Evolutionary conservation across 331 rosid species (phyloP).

Genomic region (Acacia pycnantha): DNA sequence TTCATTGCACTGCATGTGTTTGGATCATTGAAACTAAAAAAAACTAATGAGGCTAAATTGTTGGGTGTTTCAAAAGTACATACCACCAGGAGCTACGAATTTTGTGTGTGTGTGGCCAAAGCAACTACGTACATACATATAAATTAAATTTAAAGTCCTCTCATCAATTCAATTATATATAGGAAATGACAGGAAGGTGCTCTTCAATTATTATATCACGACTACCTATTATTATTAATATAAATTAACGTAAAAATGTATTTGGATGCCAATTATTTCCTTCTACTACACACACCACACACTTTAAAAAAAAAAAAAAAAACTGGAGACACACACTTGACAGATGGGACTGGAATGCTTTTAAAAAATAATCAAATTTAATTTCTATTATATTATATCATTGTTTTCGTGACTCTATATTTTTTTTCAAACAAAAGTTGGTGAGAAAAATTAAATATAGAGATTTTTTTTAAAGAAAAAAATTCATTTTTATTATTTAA

Average conservation of each 20-base stretch:
- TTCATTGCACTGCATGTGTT: not conserved
- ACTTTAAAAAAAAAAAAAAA: not conserved
- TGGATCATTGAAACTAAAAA: not conserved
- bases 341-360: not conserved
- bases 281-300: not conserved
- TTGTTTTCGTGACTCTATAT: too few species aligned
- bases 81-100: not conserved
- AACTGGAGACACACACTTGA: not conserved
- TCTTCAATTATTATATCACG: not conserved
- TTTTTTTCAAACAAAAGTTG: too few species aligned
- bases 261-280: not conserved
- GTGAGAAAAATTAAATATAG: too few species aligned
- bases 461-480: too few species aligned
- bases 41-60: not conserved
- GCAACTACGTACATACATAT: not conserved
- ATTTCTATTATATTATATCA: not conserved
- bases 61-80: not conserved
- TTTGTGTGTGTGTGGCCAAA: not conserved
- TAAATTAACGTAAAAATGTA: not conserved
- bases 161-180: too few species aligned
- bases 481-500: too few species aligned
- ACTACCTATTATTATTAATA: not conserved
- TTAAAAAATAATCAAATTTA: not conserved
- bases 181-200: slow-evolving; percentile 8
- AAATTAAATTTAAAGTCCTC: not conserved